phyloP scores from a whole-genome alignment of 768 basidiomycete species.

The Psilocybe cyanescens region DNA sequence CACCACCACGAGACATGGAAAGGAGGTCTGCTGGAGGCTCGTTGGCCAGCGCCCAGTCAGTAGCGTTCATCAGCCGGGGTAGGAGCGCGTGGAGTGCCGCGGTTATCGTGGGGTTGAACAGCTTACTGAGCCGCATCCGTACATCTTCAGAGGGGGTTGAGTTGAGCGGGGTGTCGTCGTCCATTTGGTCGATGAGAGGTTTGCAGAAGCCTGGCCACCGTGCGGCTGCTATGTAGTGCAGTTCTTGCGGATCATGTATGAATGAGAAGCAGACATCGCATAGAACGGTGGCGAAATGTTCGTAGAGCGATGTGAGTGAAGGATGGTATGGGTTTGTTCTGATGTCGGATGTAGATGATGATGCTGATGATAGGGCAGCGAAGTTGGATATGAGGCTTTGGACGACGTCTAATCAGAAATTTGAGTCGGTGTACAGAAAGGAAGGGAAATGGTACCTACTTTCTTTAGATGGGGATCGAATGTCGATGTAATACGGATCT shows the following conservation, averaged over 20 bases:
- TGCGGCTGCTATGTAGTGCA: constrained; percentile 77
- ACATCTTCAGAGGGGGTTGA: constrained; percentile 54
- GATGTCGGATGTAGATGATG: constrained; percentile 7
- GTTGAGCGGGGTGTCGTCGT: constrained; percentile 8
- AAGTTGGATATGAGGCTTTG: constrained; percentile 45
- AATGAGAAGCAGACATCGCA: constrained; percentile 67
- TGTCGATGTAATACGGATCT: constrained; percentile 71
- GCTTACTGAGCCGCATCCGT: constrained; percentile 65
- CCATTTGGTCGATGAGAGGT: constrained; percentile 61
- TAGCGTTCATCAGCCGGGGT: constrained; percentile 68
- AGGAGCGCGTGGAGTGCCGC: constrained; percentile 68
- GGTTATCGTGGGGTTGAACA: constrained; percentile 66
- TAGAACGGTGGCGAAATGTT: constrained; percentile 63
- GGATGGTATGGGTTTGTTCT: constrained; percentile 51
- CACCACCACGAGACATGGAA: constrained; percentile 19
- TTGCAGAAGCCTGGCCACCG: constrained; percentile 82
- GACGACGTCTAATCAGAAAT: constrained; percentile 29
- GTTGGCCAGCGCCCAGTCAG: constrained; percentile 62
- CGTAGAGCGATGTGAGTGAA: constrained; percentile 58
- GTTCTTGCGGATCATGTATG: constrained; percentile 67
- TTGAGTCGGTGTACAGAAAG: neutral
- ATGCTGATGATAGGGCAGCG: constrained; percentile 15
- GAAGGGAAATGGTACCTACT: constrained; percentile 39
- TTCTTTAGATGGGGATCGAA: constrained; percentile 57
- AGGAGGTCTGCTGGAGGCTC: constrained; percentile 48